These are phyloP conservation scores for Tetrastigma voinierianum DNA, from an alignment of 164 flowering plant species.

Conservation along the genomic window DNA sequence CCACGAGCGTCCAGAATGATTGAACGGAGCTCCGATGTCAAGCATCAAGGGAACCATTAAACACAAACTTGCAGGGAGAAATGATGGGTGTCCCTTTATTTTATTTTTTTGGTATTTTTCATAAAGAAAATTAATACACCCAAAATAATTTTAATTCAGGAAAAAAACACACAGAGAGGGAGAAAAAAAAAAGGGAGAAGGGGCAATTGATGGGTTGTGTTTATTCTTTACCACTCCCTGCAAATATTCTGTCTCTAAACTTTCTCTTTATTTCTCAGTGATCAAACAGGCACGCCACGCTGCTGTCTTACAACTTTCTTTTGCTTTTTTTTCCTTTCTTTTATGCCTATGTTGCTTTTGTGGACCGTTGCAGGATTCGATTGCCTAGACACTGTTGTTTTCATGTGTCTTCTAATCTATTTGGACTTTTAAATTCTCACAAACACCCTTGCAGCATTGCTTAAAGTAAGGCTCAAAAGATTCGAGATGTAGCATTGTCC, in stretches of 20 bases:
- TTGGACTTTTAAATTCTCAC: neutral
- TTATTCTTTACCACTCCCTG: constrained; percentile 22
- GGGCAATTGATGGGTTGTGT: constrained; percentile 13
- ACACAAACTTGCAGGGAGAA: constrained; percentile 20
- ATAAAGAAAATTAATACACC: neutral
- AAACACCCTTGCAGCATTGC: neutral
- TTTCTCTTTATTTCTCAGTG: constrained; percentile 12
- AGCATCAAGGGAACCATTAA: constrained; percentile 67
- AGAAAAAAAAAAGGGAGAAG: constrained; percentile 11
- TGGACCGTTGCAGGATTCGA: constrained; percentile 15
- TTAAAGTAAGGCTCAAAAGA: too few relatives aligned
- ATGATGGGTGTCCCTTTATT: constrained; percentile 24
- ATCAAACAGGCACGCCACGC: constrained; percentile 12
- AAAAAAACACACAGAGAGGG: constrained; percentile 6
- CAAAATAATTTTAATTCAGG: constrained; percentile 1
- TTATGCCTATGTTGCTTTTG: neutral
- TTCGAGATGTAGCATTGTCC: too few relatives aligned
- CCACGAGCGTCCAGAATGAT: constrained; percentile 34
- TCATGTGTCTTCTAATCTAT: neutral
- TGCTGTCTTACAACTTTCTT: neutral
- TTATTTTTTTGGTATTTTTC: constrained; percentile 12
- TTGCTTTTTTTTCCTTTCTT: neutral
- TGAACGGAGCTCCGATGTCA: constrained; percentile 43
- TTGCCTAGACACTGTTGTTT: constrained; percentile 6
- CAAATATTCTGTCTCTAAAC: constrained; percentile 6